These are phyloP conservation scores for Ustilago vetiveriae DNA, from an alignment of 1,284 basidiomycete species.

Conservation along the genomic window DNA sequence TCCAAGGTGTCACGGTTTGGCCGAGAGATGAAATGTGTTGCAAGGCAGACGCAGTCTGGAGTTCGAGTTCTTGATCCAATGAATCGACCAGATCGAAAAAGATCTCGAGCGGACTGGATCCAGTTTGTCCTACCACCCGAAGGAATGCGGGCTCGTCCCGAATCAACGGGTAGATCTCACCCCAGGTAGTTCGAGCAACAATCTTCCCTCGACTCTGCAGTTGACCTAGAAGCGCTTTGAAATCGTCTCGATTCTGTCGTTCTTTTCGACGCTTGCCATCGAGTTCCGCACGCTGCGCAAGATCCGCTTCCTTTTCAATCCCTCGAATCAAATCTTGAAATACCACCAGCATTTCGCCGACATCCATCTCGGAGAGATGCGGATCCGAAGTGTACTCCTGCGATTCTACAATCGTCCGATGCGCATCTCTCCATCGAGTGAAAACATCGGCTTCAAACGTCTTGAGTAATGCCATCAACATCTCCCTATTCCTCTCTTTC, in stretches of 20 bases:
- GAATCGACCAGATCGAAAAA: slow-evolving; percentile 94
- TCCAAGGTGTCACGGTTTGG: slow-evolving; percentile 69
- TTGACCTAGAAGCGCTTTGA: slow-evolving; percentile 76
- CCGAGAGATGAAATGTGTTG: slow-evolving; percentile 73
- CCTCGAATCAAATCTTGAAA: slow-evolving; percentile 61
- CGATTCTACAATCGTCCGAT: slow-evolving; percentile 58
- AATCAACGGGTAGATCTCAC: slow-evolving; percentile 81
- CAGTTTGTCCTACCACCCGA: slow-evolving; percentile 85
- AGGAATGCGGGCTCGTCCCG: slow-evolving; percentile 82
- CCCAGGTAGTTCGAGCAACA: slow-evolving; percentile 87
- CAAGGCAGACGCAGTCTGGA: slow-evolving; percentile 76
- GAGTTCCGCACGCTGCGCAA: slow-evolving; percentile 19
- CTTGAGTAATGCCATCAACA: slow-evolving; percentile 59
- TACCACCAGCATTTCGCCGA: slow-evolving; percentile 58
- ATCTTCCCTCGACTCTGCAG: slow-evolving; percentile 77
- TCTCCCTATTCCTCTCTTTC: slow-evolving; percentile 52
- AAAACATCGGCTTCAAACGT: slow-evolving; percentile 61
- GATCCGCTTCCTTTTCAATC: slow-evolving; percentile 54
- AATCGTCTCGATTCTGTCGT: slow-evolving; percentile 56
- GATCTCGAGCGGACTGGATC: slow-evolving; percentile 90
- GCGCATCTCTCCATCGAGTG: slow-evolving; percentile 65
- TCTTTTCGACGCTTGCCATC: slow-evolving; percentile 33
- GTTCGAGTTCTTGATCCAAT: slow-evolving; percentile 84
- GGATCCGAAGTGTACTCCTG: slow-evolving; percentile 54
- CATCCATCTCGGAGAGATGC: slow-evolving; percentile 49